Conservation (phyloP, 192 early-diverging fungal species). For the Linnemannia exigua region DNA sequence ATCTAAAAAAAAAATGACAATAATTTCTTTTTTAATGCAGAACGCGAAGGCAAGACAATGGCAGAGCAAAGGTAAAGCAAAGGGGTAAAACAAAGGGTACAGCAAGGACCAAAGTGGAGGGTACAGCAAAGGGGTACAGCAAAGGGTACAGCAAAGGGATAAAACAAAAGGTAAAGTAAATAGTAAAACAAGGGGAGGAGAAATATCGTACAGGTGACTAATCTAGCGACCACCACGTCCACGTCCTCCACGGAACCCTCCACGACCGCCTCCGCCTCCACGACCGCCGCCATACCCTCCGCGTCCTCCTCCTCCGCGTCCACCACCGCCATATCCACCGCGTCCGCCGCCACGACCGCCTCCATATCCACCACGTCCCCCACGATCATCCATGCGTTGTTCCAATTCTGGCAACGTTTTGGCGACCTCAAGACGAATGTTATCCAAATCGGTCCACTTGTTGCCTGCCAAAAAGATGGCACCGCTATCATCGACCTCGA, state of each 20-base stretch:
- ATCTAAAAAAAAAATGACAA: constrained; percentile 6
- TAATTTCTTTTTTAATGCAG: background rate
- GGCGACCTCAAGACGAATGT: constrained; percentile 78
- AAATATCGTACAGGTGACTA: background rate
- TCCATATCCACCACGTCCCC: constrained; percentile 51
- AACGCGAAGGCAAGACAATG: constrained; percentile 8
- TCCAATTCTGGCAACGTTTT: constrained; percentile 86
- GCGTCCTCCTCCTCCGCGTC: constrained; percentile 62
- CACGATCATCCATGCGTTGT: constrained; percentile 64
- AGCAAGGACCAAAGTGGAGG: too few species aligned
- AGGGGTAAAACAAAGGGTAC: too few species aligned
- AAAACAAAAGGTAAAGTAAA: too few species aligned
- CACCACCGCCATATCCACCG: constrained; percentile 56
- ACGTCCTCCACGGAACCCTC: constrained; percentile 60
- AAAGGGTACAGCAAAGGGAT: too few species aligned
- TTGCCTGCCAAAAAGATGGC: constrained; percentile 70
- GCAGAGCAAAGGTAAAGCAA: background rate
- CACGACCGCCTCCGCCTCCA: constrained; percentile 62
- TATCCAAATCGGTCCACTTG: constrained; percentile 77
- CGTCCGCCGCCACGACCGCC: constrained; percentile 59
- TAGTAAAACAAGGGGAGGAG: background rate
- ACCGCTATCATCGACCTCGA: constrained; percentile 68
- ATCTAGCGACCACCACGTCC: constrained; percentile 47
- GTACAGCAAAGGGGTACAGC: too few species aligned
- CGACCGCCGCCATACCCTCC: constrained; percentile 43